Conservation (phyloP, 2,329 filamentous ascomycete genomes). For the Pyrenophora tritici-repentis region DNA sequence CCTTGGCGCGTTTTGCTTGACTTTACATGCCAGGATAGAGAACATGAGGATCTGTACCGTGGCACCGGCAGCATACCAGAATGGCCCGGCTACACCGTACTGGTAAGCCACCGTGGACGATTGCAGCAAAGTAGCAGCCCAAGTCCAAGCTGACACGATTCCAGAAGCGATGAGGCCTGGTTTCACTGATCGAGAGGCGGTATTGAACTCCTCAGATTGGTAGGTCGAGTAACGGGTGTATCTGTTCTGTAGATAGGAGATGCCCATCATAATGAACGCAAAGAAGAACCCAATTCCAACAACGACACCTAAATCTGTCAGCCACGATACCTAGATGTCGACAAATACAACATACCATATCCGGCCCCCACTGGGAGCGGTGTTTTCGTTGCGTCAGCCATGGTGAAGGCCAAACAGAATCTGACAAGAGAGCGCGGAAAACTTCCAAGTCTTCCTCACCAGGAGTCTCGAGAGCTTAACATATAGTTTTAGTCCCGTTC, state of each 20-base stretch:
- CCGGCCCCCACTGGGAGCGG: conserved; percentile 49
- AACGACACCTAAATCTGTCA: conserved; percentile 40
- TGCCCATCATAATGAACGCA: conserved; percentile 42
- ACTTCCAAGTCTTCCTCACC: background rate
- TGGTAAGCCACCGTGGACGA: conserved; percentile 36
- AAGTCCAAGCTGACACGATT: conserved; percentile 58
- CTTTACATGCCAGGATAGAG: conserved; percentile 51
- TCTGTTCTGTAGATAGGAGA: conserved; percentile 45
- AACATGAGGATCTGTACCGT: conserved; percentile 54
- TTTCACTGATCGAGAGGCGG: conserved; percentile 51
- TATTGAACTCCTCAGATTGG: conserved; percentile 56
- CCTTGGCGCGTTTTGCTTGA: conserved; percentile 49
- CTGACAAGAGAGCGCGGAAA: background rate
- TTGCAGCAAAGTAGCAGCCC: conserved; percentile 51
- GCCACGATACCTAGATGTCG: background rate
- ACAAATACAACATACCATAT: conserved; percentile 49
- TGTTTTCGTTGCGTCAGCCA: conserved; percentile 24
- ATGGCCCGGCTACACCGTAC: conserved; percentile 39
- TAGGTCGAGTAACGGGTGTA: conserved; percentile 48
- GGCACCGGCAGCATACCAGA: conserved; percentile 52
- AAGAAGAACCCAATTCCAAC: conserved; percentile 55
- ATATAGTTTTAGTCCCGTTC: background rate
- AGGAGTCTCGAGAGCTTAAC: background rate
- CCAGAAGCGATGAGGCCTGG: conserved; percentile 55
- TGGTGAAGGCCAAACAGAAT: conserved; percentile 8